These are phyloP conservation scores for Gliomastix tumulicola DNA, from an alignment of 2,329 filamentous ascomycete species.

Conservation along the genomic window DNA sequence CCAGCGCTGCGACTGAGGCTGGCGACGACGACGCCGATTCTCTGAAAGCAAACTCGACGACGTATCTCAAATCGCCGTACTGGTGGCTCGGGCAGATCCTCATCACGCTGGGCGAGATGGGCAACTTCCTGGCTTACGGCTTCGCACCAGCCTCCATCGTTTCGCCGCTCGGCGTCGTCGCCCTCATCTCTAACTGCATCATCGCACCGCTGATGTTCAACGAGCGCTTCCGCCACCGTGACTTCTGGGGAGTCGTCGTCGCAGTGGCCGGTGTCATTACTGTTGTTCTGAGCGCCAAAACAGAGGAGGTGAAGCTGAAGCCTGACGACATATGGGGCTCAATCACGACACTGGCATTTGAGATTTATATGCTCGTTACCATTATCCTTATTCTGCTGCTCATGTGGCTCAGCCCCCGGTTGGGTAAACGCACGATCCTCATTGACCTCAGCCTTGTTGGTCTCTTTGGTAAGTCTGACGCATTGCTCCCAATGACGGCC, in stretches of 20 bases:
- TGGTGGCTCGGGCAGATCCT: conserved; percentile 95
- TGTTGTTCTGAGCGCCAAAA: conserved; percentile 85
- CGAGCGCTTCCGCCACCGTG: conserved; percentile 76
- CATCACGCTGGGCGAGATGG: conserved; percentile 88
- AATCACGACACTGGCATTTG: conserved; percentile 83
- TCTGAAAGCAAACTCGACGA: conserved; percentile 48
- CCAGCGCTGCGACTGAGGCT: conserved; percentile 18
- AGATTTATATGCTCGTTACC: conserved; percentile 81
- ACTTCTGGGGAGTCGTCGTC: conserved; percentile 82
- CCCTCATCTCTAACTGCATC: conserved; percentile 91
- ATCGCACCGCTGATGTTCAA: conserved; percentile 93
- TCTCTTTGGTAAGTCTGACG: conserved; percentile 71
- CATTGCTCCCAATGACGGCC: conserved; percentile 1
- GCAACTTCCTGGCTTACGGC: conserved; percentile 95
- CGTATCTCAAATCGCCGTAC: conserved; percentile 84
- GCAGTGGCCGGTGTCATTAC: conserved; percentile 84
- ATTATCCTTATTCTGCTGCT: conserved; percentile 64
- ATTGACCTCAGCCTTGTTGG: conserved; percentile 92
- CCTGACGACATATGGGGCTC: conserved; percentile 85
- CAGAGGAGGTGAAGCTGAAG: conserved; percentile 83
- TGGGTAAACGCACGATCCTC: conserved; percentile 79
- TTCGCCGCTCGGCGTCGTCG: conserved; percentile 92
- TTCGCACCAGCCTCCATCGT: conserved; percentile 98
- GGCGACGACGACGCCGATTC: conserved; percentile 16
- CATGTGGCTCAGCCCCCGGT: conserved; percentile 76